Evolutionary conservation across 116 monocot species (phyloP), one percentile per base, ranked within the genome.

Genomic region (Papilionanthe hybrid): DNA sequence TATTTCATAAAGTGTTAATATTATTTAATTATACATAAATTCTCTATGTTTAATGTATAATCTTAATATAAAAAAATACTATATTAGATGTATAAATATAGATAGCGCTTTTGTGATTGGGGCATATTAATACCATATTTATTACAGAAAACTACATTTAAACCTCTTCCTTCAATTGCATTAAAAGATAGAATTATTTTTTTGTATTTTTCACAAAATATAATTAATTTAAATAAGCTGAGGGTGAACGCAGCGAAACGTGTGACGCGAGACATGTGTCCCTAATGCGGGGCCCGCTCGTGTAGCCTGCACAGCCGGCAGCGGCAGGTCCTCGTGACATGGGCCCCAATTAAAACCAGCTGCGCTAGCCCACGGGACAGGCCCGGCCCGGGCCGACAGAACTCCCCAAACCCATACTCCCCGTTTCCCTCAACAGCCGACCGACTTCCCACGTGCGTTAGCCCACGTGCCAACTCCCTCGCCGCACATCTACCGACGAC

Each of bases 341-440:
- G 69, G 69, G 9, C 37, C 69, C 69, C 30, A 5, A 2, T 13
- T 2, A 23, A 27, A 68, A 27, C 29, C 5, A 22, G 37, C 69
- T 69, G 69, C 69, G n/a, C 73, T 19, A 44, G n/a, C 43, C 73
- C 43, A n/a, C 73, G 18, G n/a, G 73, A 73, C 73, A 42, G n/a
- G 73, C 43, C 43, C 73, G 73, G 73, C 18, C 73, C 73, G 73
- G 44, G 44, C 73, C 73, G 73, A 73, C 73, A 73, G 73, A 6
- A 37, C 18, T 73, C 10, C n/a, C 43, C 43, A 20, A 43, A 7
- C 30, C 73, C 29, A 29, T 20, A 43, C 72, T 15, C 72, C 1
- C 43, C 12, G 30, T 30, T 43, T 42, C 72, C 42, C 42, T n/a
- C 22, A 42, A 18, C 73, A 17, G 71, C 71, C 37, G 53, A 53